Percentiles rank a stretch among this genome's conserved stretches.
phyloP scores from a whole-genome alignment of 73 alveolate genomes.

The Paramecium sonneborni region DNA sequence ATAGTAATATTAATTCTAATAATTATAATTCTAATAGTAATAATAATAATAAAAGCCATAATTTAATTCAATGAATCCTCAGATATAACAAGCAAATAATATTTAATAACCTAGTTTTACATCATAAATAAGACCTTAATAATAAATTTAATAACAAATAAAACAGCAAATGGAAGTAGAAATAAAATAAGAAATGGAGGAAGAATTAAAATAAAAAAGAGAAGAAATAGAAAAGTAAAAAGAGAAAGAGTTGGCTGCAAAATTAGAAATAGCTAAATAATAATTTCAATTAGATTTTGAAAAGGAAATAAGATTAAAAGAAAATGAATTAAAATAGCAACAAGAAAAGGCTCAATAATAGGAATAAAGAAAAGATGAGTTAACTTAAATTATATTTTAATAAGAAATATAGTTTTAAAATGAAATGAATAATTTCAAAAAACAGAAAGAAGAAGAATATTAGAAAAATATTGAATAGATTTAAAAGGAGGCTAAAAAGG shows the following conservation, averaged over 20 bases:
- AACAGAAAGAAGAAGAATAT: not conserved
- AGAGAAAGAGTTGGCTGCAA: not conserved
- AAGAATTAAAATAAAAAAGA: not conserved
- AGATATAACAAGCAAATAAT: too few relatives aligned
- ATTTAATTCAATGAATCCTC: too few relatives aligned
- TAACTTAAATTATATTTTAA: not conserved
- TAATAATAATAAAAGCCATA: too few relatives aligned
- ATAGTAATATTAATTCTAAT: too few relatives aligned
- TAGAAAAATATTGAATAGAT: not conserved
- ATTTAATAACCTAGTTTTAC: too few relatives aligned
- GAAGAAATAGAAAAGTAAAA: not conserved
- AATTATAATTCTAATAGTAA: too few relatives aligned
- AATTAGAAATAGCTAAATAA: not conserved
- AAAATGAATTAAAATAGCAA: not conserved
- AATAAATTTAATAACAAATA: too few relatives aligned
- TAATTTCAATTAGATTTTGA: not conserved
- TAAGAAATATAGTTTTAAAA: not conserved
- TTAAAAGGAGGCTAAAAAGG: not conserved
- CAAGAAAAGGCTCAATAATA: not conserved
- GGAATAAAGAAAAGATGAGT: not conserved
- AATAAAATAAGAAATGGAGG: not conserved
- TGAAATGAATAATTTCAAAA: not conserved
- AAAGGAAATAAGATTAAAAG: not conserved
- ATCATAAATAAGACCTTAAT: too few relatives aligned
- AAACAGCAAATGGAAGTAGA: too few relatives aligned